Evolutionary conservation across 495 filamentous ascomycete genomes (phyloP).

Genomic region (Annulohypoxylon moriforme): DNA sequence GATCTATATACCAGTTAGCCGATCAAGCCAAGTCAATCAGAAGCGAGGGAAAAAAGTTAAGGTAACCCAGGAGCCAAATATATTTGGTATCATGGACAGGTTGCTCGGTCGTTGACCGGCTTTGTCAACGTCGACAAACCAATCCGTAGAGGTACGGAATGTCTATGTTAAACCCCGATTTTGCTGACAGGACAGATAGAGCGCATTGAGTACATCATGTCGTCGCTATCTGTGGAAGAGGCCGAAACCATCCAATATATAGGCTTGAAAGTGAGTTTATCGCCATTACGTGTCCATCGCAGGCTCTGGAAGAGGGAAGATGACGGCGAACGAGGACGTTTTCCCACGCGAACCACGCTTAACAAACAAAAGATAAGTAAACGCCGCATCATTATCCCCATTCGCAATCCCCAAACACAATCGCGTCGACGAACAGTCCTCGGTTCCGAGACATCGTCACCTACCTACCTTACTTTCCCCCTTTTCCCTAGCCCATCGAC

Average conservation of each 20-base stretch:
- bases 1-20: not conserved
- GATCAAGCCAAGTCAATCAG: not conserved
- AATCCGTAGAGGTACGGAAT: slow-evolving; percentile 65
- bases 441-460: not conserved
- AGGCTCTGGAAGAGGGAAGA: slow-evolving; percentile 14
- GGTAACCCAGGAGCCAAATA: not conserved
- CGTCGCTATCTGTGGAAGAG: slow-evolving; percentile 61
- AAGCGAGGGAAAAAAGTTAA: not conserved
- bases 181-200: slow-evolving; percentile 60
- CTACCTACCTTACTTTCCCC: not conserved
- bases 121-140: slow-evolving; percentile 64
- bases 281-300: not conserved
- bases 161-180: slow-evolving; percentile 65
- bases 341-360: slow-evolving; percentile 61
- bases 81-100: slow-evolving; percentile 40
- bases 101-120: slow-evolving; percentile 65
- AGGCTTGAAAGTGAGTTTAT: slow-evolving; percentile 49
- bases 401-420: not conserved
- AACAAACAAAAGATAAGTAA: slow-evolving; percentile 51
- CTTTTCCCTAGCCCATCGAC: not conserved
- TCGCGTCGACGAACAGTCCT: not conserved
- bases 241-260: slow-evolving; percentile 61
- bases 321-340: not conserved
- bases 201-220: slow-evolving; percentile 64
- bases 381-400: not conserved